These are phyloP conservation scores for Sindora glabra DNA, from an alignment of 306 rosid genomes.

Conservation along the genomic window DNA sequence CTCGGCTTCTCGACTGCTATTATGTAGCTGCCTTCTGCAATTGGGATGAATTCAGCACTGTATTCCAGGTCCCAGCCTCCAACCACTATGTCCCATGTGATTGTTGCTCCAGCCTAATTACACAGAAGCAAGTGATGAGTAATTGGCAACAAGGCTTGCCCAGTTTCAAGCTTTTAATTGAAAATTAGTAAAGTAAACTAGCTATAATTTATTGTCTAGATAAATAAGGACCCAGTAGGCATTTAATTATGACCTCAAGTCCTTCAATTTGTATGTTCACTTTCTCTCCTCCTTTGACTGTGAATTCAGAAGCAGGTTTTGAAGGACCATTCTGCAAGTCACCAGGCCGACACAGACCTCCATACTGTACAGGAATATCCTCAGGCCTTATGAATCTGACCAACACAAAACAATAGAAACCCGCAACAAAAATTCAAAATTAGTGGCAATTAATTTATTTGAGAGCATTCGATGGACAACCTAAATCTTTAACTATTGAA, in stretches of 20 bases:
- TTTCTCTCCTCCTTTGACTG: constrained; percentile 91
- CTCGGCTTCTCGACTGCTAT: constrained; percentile 75
- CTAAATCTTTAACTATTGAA: neutral
- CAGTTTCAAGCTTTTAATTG: neutral
- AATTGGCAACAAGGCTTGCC: too few relatives aligned
- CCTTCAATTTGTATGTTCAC: constrained; percentile 97
- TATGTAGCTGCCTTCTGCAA: constrained; percentile 69
- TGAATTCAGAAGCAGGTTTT: constrained; percentile 90
- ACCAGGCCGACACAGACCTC: constrained; percentile 64
- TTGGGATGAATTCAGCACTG: constrained; percentile 83
- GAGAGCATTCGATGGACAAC: neutral
- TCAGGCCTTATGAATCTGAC: constrained; percentile 88
- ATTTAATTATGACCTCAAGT: constrained; percentile 61
- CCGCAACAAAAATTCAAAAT: neutral
- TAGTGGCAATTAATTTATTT: neutral
- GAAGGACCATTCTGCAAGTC: constrained; percentile 78
- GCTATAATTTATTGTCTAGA: neutral
- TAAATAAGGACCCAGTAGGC: too few relatives aligned
- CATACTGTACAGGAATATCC: constrained; percentile 88
- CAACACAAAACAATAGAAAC: constrained; percentile 6
- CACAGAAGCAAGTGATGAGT: neutral
- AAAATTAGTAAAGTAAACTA: neutral
- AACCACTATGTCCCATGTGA: constrained; percentile 91
- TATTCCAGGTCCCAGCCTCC: constrained; percentile 97
- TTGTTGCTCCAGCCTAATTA: constrained; percentile 73